phyloP scores from a whole-genome alignment of 1,284 basidiomycete species.

The Tremellales sp. region DNA sequence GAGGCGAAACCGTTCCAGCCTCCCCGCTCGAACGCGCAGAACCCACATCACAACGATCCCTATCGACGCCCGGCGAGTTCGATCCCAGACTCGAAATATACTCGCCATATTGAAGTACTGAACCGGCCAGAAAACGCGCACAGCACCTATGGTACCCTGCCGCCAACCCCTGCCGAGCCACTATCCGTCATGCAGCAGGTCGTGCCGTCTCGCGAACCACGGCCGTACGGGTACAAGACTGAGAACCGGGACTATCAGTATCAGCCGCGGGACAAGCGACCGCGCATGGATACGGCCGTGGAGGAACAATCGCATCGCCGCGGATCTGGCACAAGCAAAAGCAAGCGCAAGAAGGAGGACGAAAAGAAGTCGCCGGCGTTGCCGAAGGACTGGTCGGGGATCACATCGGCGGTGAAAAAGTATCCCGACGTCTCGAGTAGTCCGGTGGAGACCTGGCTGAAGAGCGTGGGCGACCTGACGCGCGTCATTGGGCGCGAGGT shows the following conservation, averaged over 20 bases:
- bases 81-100: no score
- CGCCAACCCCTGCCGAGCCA: conserved; percentile 6
- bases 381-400: conserved; percentile 24
- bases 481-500: conserved; percentile 20
- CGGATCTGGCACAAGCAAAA: conserved; percentile 17
- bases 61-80: no score
- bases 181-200: conserved; percentile 31
- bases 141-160: conserved; percentile 2
- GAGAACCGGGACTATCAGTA: conserved; percentile 34
- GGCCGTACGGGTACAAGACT: conserved; percentile 37
- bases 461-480: conserved; percentile 14
- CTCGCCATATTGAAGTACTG: conserved; percentile 34
- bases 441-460: conserved; percentile 24
- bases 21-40: not conserved
- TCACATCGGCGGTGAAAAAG: conserved; percentile 22
- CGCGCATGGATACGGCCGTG: conserved; percentile 41
- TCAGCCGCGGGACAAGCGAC: conserved; percentile 35
- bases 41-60: conserved; percentile 12
- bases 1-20: conserved; percentile 20
- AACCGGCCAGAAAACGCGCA: conserved; percentile 24
- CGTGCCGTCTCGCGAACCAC: conserved; percentile 29
- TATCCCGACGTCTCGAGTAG: conserved; percentile 33
- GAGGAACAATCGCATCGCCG: conserved; percentile 33
- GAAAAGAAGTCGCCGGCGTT: conserved; percentile 15
- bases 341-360: conserved; percentile 39